These are phyloP conservation scores for Solanum rostratum DNA, from an alignment of 257 asterid species.

Conservation along the genomic window DNA sequence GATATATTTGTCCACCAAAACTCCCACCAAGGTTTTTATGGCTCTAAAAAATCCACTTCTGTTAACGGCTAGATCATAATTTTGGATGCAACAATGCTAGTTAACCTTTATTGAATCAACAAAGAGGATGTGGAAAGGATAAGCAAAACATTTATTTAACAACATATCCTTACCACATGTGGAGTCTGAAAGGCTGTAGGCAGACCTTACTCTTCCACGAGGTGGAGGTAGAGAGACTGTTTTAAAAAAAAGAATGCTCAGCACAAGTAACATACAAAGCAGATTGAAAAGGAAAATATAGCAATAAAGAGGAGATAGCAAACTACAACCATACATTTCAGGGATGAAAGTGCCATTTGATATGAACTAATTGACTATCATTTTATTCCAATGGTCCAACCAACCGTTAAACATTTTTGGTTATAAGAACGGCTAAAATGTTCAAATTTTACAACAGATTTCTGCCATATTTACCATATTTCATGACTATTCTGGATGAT, in stretches of 20 bases:
- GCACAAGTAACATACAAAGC: neutral
- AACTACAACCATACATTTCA: neutral
- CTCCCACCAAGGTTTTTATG: no score
- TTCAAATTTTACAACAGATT: neutral
- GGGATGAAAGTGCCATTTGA: neutral
- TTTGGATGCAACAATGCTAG: neutral
- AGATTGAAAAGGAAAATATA: no score
- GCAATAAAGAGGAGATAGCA: neutral
- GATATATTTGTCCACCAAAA: no score
- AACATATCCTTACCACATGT: neutral
- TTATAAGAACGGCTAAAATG: neutral
- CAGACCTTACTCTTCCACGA: neutral
- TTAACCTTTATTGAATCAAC: neutral
- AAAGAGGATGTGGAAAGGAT: neutral
- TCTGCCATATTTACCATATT: neutral
- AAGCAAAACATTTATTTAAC: no score
- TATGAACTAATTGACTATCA: neutral
- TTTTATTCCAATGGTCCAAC: neutral
- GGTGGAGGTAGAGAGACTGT: neutral
- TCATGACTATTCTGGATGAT: neutral
- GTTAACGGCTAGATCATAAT: neutral
- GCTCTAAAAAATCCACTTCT: neutral
- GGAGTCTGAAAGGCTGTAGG: neutral
- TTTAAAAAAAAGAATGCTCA: neutral
- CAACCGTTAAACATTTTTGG: neutral